A percentile compares a stretch with the other conserved stretches of the same genome.
Conservation (phyloP, 352 stramenopile genomes). For the Phytophthora pseudosyringae region DNA sequence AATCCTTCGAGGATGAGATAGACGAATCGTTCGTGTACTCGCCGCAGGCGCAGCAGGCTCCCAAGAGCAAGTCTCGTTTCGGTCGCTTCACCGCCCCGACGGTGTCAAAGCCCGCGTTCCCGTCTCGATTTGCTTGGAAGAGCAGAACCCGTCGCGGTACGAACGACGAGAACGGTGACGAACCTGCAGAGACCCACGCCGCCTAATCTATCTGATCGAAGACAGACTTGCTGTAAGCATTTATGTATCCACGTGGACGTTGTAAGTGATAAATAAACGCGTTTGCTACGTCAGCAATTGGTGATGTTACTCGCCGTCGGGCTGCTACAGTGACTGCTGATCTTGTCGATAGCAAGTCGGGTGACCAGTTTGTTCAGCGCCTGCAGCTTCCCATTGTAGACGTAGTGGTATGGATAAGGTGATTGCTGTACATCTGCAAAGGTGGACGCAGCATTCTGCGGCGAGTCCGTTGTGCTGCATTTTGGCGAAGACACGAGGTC, state of each 20-base stretch:
- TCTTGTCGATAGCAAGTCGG: conserved; percentile 26
- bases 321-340: conserved; percentile 15
- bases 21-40: conserved; percentile 46
- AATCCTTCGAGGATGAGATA: conserved; percentile 42
- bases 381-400: conserved; percentile 40
- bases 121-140: conserved; percentile 64
- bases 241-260: conserved; percentile 25
- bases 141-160: conserved; percentile 34
- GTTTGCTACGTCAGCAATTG: conserved; percentile 13
- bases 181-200: conserved; percentile 17
- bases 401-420: conserved; percentile 32
- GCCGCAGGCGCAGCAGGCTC: conserved; percentile 31
- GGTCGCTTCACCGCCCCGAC: conserved; percentile 46
- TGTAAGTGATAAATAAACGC: conserved; percentile 28
- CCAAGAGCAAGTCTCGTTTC: conserved; percentile 56
- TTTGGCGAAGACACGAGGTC: conserved; percentile 4
- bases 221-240: conserved; percentile 28
- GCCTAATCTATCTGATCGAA: conserved; percentile 21
- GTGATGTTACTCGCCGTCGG: conserved; percentile 4
- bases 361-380: conserved; percentile 31
- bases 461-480: conserved; percentile 1
- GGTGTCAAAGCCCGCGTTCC: conserved; percentile 45
- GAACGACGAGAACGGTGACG: conserved; percentile 21
- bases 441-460: conserved; percentile 1
- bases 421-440: conserved; percentile 16